Conservation (phyloP, 768 basidiomycete genomes). For the Suillus subalutaceus region DNA sequence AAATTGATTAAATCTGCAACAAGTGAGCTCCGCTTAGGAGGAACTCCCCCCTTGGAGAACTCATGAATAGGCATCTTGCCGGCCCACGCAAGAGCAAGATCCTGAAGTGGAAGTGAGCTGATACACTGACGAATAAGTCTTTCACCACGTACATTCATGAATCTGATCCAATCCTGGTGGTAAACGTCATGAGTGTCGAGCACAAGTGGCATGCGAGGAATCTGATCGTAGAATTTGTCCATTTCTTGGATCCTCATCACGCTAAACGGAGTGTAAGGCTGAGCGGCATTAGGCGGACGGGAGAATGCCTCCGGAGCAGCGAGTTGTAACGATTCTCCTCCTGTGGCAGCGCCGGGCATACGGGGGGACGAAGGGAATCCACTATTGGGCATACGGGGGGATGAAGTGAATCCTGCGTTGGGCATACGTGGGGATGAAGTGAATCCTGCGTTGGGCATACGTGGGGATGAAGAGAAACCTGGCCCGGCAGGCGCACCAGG, state of each 20-base stretch:
- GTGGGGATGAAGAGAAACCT: conserved; percentile 30
- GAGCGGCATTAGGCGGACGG: conserved; percentile 68
- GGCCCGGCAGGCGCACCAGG: conserved; percentile 43
- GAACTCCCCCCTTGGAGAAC: conserved; percentile 46
- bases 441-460: conserved; percentile 30
- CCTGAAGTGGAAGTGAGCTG: conserved; percentile 42
- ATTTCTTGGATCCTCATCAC: conserved; percentile 74
- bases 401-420: conserved; percentile 26
- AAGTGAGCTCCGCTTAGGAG: conserved; percentile 60
- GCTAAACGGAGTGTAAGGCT: conserved; percentile 70
- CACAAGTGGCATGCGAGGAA: conserved; percentile 73
- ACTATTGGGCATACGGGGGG: conserved; percentile 31
- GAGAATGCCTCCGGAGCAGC: conserved; percentile 73
- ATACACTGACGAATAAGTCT: neutral
- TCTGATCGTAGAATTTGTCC: conserved; percentile 68
- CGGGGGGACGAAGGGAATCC: conserved; percentile 34
- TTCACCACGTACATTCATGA: conserved; percentile 62
- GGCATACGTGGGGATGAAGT: conserved; percentile 34
- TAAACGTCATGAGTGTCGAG: conserved; percentile 78
- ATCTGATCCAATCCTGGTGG: conserved; percentile 77
- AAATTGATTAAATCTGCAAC: conserved; percentile 74
- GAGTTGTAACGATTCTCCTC: conserved; percentile 43
- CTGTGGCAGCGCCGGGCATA: conserved; percentile 20
- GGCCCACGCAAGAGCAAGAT: conserved; percentile 74
- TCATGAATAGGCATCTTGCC: conserved; percentile 72